Percentiles rank a stretch among this genome's conserved stretches.
Conservation (phyloP, 768 basidiomycete genomes). For the Asterophora lycoperdoides region DNA sequence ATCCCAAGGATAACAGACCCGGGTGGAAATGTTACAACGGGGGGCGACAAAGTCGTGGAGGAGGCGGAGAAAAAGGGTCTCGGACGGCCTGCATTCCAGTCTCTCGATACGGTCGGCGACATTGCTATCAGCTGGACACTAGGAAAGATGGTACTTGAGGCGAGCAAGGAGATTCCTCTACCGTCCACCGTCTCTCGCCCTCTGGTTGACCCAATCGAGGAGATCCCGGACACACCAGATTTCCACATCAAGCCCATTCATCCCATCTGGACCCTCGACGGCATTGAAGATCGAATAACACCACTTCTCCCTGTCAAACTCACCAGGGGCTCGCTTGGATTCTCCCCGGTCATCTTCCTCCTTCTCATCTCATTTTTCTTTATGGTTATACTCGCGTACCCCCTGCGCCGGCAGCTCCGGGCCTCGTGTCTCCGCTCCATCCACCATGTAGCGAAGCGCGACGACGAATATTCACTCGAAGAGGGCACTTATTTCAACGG, state of each 20-base stretch:
- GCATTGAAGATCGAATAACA: conserved; percentile 58
- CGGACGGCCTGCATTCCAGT: conserved; percentile 83
- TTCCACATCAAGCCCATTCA: conserved; percentile 62
- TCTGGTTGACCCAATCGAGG: conserved; percentile 70
- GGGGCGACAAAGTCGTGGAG: conserved; percentile 63
- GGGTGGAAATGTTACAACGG: conserved; percentile 71
- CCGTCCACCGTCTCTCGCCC: conserved; percentile 43
- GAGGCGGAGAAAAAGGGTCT: conserved; percentile 84
- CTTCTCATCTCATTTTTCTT: conserved; percentile 46
- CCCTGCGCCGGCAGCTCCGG: conserved; percentile 56
- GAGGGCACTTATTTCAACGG: conserved; percentile 47
- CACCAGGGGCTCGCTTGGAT: conserved; percentile 62
- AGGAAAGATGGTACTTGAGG: conserved; percentile 98
- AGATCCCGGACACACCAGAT: conserved; percentile 46
- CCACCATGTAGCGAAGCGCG: conserved; percentile 32
- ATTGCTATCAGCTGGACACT: conserved; percentile 97
- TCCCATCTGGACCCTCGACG: conserved; percentile 54
- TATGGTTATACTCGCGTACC: conserved; percentile 43
- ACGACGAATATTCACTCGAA: conserved; percentile 44
- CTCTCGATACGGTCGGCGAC: conserved; percentile 84
- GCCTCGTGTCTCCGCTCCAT: conserved; percentile 42
- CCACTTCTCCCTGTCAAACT: conserved; percentile 65
- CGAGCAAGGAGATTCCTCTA: conserved; percentile 76
- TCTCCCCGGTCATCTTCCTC: conserved; percentile 62
- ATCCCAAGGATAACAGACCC: conserved; percentile 88